A percentile compares a stretch with the other conserved stretches of the same genome.
These are phyloP conservation scores for Sequoiadendron giganteum DNA, from an alignment of 75 land plant species.

Conservation along the genomic window DNA sequence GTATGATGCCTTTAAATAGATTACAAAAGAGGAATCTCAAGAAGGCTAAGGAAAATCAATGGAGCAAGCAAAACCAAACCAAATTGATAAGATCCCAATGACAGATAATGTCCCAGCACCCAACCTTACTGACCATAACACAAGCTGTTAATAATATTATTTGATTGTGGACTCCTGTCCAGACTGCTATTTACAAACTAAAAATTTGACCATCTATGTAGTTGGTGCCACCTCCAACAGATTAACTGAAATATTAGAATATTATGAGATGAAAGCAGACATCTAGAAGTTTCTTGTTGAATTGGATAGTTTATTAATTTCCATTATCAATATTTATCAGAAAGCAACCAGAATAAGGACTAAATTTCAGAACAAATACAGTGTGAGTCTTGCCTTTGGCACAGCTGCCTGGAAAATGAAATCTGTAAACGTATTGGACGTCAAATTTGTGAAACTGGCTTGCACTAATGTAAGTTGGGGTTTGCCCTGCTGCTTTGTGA, in stretches of 20 bases:
- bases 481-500: slow-evolving; percentile 67
- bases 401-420: slow-evolving; percentile 97
- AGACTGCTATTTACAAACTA: not conserved
- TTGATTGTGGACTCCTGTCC: not conserved
- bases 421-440: slow-evolving; percentile 61
- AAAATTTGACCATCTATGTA: not conserved
- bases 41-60: not conserved
- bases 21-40: not conserved
- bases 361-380: not conserved
- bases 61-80: not conserved
- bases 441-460: slow-evolving; percentile 74
- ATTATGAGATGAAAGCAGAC: not conserved
- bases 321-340: not conserved
- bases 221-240: not conserved
- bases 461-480: slow-evolving; percentile 67
- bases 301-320: not conserved
- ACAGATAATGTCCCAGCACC: not conserved
- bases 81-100: not conserved
- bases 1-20: not conserved
- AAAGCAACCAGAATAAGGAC: not conserved
- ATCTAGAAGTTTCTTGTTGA: slow-evolving; percentile 9
- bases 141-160: not conserved
- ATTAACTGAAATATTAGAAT: not conserved
- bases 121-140: not conserved
- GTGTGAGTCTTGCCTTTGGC: slow-evolving; percentile 70